phyloP scores from a whole-genome alignment of 2,329 filamentous ascomycete genomes.

The Nigrospora sphaerica region DNA sequence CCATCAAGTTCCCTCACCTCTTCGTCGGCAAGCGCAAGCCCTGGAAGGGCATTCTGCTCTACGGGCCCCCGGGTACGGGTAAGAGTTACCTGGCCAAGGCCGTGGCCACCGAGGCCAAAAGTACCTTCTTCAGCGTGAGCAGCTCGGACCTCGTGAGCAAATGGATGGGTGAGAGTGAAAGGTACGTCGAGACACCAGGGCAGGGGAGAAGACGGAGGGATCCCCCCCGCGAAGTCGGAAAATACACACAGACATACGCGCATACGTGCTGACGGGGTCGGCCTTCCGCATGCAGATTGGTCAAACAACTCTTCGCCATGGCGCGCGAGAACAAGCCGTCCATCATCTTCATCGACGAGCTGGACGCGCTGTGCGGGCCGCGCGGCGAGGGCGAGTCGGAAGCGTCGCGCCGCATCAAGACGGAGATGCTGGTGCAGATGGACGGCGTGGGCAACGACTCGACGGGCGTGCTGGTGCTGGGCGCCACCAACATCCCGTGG shows the following conservation, averaged over 20 bases:
- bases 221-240: too few species aligned
- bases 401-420: constrained; percentile 95
- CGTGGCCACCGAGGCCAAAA: constrained; percentile 96
- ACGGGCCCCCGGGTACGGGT: constrained; percentile 92
- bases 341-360: constrained; percentile 98
- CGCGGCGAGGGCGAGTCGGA: constrained; percentile 94
- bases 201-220: too few species aligned
- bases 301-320: constrained; percentile 96
- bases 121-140: constrained; percentile 97
- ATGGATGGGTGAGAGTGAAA: constrained; percentile 99
- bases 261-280: too few species aligned
- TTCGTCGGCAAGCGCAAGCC: constrained; percentile 95
- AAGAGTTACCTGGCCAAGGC: constrained; percentile 98
- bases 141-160: constrained; percentile 97
- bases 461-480: constrained; percentile 86
- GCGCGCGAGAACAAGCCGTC: constrained; percentile 96
- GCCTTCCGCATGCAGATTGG: constrained; percentile 51
- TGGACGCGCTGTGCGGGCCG: constrained; percentile 91
- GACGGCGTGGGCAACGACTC: constrained; percentile 96
- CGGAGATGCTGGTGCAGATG: constrained; percentile 97
- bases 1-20: constrained; percentile 95
- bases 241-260: too few species aligned
- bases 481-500: constrained; percentile 98
- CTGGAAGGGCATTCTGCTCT: constrained; percentile 96
- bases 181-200: constrained; percentile 42